These are phyloP conservation scores for Tetradesmus lagerheimii DNA, from an alignment of 139 green algal species.

Conservation along the genomic window DNA sequence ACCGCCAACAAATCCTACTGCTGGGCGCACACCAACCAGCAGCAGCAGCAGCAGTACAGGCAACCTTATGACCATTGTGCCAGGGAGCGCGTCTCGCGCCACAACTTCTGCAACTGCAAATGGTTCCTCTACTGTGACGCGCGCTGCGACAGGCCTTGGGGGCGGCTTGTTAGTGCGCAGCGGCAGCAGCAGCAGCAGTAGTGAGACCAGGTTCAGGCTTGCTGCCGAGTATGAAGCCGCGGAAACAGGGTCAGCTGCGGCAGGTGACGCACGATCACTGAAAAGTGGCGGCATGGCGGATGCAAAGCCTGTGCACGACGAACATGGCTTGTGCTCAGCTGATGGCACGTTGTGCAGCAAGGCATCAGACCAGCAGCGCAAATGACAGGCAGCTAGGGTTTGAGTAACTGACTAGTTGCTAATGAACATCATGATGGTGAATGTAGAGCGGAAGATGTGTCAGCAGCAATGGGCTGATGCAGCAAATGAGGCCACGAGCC, in stretches of 20 bases:
- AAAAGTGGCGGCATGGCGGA: not conserved
- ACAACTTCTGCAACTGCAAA: not conserved
- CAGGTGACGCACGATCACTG: not conserved
- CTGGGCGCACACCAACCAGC: not conserved
- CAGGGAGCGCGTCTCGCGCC: not conserved
- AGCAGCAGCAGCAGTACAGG: not conserved
- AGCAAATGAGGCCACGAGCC: too few species aligned
- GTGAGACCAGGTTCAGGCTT: not conserved
- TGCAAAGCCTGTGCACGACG: not conserved
- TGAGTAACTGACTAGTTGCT: too few species aligned
- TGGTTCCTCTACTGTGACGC: not conserved
- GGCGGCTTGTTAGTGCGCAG: not conserved
- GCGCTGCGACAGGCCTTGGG: not conserved
- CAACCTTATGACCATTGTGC: not conserved
- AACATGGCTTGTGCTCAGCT: not conserved
- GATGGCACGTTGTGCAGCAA: not conserved
- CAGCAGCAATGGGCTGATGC: too few species aligned
- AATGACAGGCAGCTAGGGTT: not conserved
- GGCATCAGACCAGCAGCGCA: not conserved
- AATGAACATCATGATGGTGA: too few species aligned
- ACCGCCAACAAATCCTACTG: not conserved
- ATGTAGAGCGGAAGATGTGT: too few species aligned
- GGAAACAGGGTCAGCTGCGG: not conserved
- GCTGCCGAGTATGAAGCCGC: not conserved
- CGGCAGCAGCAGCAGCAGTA: not conserved